A percentile compares a stretch with the other conserved stretches of the same genome.
Evolutionary conservation across 768 basidiomycete species (phyloP).

Genomic region (Rhizopogon vinicolor): DNA sequence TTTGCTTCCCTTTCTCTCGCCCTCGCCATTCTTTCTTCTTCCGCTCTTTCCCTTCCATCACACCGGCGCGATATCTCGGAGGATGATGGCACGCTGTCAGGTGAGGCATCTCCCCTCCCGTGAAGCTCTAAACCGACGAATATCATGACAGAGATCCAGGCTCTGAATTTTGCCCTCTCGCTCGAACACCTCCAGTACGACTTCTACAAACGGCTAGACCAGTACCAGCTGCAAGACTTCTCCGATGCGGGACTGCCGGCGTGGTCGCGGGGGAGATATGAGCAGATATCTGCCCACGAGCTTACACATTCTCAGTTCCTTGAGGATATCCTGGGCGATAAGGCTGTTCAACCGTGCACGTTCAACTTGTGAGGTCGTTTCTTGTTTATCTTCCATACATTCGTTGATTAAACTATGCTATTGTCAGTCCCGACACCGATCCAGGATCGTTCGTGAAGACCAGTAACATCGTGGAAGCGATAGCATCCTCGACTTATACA

Average conservation of each 20-base stretch:
- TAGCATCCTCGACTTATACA: conserved; percentile 51
- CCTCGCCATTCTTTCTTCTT: neutral
- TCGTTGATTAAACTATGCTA: neutral
- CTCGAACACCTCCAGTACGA: conserved; percentile 44
- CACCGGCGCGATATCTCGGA: neutral
- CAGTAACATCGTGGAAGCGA: conserved; percentile 49
- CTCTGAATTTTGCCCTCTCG: conserved; percentile 45
- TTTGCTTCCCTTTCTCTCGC: neutral
- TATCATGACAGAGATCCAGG: conserved; percentile 3
- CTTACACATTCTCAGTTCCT: conserved; percentile 51
- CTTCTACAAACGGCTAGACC: conserved; percentile 41
- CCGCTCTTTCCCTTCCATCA: neutral
- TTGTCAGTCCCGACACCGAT: conserved; percentile 38
- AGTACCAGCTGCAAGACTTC: conserved; percentile 44
- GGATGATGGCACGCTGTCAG: neutral
- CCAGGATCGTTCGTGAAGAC: conserved; percentile 44
- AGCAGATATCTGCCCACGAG: conserved; percentile 54
- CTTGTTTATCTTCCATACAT: neutral
- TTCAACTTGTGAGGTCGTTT: conserved; percentile 49
- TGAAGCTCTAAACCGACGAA: conserved; percentile 16
- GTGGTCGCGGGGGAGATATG: conserved; percentile 46
- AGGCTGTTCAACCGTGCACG: conserved; percentile 48
- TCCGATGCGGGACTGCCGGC: conserved; percentile 39
- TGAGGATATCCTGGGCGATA: conserved; percentile 36
- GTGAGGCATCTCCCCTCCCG: conserved; percentile 25